Evolutionary conservation across 352 stramenopile species (phyloP).

Genomic region (Poterioochromonas sp.): DNA sequence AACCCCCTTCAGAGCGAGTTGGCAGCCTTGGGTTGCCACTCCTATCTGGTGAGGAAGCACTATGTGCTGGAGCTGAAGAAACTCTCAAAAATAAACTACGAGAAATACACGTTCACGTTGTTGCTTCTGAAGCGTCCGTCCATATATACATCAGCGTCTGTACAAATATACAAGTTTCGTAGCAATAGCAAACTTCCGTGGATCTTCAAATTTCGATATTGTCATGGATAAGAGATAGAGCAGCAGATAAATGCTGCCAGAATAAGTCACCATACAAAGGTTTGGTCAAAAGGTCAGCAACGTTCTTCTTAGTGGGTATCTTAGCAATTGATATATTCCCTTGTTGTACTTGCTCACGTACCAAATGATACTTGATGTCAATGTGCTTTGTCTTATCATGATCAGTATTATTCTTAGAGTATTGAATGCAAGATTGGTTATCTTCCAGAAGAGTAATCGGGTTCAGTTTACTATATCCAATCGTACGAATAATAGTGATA

Average conservation of each 20-base stretch:
- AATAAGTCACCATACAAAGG: conserved; percentile 33
- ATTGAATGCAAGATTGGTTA: conserved; percentile 26
- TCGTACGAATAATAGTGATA: conserved; percentile 24
- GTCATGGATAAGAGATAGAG: conserved; percentile 30
- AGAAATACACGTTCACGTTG: conserved; percentile 32
- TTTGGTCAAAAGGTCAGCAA: conserved; percentile 32
- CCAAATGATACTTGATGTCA: conserved; percentile 23
- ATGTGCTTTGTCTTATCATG: conserved; percentile 30
- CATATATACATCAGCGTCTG: conserved; percentile 32
- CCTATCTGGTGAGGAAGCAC: conserved; percentile 33
- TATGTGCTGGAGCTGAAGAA: conserved; percentile 32
- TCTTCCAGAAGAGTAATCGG: conserved; percentile 26
- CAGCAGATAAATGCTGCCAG: conserved; percentile 34
- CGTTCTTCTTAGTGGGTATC: conserved; percentile 31
- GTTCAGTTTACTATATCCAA: conserved; percentile 20
- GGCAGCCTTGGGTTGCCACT: conserved; percentile 32
- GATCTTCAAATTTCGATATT: conserved; percentile 35
- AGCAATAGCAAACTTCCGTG: conserved; percentile 34
- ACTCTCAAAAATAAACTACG: conserved; percentile 34
- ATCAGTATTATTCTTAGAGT: conserved; percentile 14
- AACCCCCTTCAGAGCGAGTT: conserved; percentile 32
- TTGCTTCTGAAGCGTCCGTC: conserved; percentile 28
- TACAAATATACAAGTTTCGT: conserved; percentile 34
- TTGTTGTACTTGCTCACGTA: conserved; percentile 30
- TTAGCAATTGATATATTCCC: conserved; percentile 31